Conservation (phyloP, 1,139 yeast genomes). For the Kodamaea fungicola region DNA sequence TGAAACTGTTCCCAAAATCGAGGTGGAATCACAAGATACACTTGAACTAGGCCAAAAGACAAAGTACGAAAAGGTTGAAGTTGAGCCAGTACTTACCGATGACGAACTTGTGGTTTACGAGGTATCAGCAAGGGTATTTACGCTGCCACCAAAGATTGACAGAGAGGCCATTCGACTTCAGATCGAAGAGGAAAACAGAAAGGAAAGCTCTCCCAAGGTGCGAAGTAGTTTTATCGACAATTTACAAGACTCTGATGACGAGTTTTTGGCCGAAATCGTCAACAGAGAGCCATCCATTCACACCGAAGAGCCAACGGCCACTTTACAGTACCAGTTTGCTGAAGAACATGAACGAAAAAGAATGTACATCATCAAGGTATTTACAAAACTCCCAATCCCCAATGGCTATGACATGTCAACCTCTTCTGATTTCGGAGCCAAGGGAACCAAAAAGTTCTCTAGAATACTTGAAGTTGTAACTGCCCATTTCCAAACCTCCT, state of each 20-base stretch:
- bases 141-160: constrained; percentile 5
- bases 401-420: constrained; percentile 8
- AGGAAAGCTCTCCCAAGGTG: constrained; percentile 1
- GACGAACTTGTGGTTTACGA: constrained; percentile 1
- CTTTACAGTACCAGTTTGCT: constrained; percentile 17
- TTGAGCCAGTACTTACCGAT: neutral
- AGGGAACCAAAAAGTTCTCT: constrained; percentile 29
- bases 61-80: neutral
- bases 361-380: constrained; percentile 28
- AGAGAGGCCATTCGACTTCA: constrained; percentile 3
- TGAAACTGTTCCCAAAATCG: neutral
- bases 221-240: neutral
- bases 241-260: constrained; percentile 2
- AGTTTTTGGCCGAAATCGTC: constrained; percentile 1
- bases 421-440: constrained; percentile 27
- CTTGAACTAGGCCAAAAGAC: neutral
- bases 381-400: constrained; percentile 26
- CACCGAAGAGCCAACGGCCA: neutral
- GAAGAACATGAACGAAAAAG: constrained; percentile 28
- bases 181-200: constrained; percentile 3
- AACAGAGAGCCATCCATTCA: neutral
- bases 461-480: constrained; percentile 14
- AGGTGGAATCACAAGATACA: neutral
- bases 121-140: neutral
- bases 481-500: constrained; percentile 8